A percentile compares a stretch with the other conserved stretches of the same genome.
Evolutionary conservation across 2,329 filamentous ascomycete species (phyloP).

Genomic region (Aspergillus oerlinghausenensis): DNA sequence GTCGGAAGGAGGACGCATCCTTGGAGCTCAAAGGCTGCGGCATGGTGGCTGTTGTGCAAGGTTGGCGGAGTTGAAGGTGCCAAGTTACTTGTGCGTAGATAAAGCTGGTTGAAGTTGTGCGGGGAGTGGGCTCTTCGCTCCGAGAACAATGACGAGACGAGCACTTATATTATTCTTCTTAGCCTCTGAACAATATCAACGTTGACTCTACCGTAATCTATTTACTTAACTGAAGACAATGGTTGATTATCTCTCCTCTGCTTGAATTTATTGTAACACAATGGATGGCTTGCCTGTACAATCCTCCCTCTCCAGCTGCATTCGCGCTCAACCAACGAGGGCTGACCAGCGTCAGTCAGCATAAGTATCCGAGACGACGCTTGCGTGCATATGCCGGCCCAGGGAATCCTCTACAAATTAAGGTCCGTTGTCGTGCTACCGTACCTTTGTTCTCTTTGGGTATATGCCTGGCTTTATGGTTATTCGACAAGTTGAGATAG

Average conservation of each 20-base stretch:
- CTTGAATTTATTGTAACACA: background rate
- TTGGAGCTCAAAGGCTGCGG: constrained; percentile 61
- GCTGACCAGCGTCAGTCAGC: constrained; percentile 3
- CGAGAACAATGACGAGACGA: constrained; percentile 2
- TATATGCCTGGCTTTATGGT: background rate
- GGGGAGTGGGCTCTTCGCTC: constrained; percentile 22
- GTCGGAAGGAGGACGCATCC: constrained; percentile 89
- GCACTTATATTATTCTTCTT: background rate
- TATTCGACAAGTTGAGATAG: background rate
- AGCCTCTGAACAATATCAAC: background rate
- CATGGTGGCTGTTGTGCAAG: constrained; percentile 35
- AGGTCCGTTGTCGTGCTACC: background rate
- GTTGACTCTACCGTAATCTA: background rate
- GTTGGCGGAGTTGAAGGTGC: constrained; percentile 17
- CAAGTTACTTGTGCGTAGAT: constrained; percentile 29
- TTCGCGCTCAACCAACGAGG: background rate
- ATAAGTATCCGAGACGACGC: constrained; percentile 12
- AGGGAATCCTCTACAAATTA: background rate
- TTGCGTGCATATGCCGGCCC: constrained; percentile 4
- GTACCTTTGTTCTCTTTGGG: background rate
- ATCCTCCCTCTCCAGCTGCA: background rate
- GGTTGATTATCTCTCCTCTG: background rate
- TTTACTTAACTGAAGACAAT: background rate
- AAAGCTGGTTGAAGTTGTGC: constrained; percentile 32
- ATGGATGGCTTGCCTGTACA: background rate